Percentiles rank a stretch among this genome's conserved stretches.
These are phyloP conservation scores for Aspergillus persii DNA, from an alignment of 2,329 filamentous ascomycete species.

Conservation along the genomic window DNA sequence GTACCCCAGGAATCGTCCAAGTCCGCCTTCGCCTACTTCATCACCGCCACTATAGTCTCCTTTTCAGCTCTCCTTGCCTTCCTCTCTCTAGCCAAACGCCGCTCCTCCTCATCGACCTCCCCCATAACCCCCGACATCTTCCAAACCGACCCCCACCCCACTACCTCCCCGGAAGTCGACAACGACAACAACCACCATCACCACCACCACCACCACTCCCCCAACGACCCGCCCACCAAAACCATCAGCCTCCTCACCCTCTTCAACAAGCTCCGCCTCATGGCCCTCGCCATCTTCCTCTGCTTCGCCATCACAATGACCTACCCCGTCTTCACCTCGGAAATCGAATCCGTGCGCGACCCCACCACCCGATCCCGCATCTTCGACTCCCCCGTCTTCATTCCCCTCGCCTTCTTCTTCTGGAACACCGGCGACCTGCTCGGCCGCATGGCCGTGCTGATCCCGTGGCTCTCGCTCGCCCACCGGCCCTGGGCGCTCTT, in stretches of 20 bases:
- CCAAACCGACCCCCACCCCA: neutral
- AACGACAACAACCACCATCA: neutral
- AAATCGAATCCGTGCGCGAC: constrained; percentile 55
- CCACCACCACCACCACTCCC: neutral
- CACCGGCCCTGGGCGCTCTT: constrained; percentile 68
- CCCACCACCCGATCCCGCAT: constrained; percentile 53
- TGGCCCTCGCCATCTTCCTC: constrained; percentile 72
- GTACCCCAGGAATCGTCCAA: constrained; percentile 53
- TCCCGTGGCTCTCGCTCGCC: constrained; percentile 56
- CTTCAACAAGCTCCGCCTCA: constrained; percentile 74
- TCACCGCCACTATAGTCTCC: constrained; percentile 79
- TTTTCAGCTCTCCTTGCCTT: constrained; percentile 69
- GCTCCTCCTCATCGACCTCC: constrained; percentile 7
- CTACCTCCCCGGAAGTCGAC: neutral
- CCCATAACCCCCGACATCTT: neutral
- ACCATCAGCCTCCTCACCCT: constrained; percentile 62
- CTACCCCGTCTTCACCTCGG: constrained; percentile 85
- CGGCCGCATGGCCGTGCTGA: constrained; percentile 68
- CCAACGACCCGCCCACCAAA: constrained; percentile 34
- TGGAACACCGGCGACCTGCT: constrained; percentile 89
- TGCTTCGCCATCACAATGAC: constrained; percentile 88
- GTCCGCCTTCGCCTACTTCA: constrained; percentile 86
- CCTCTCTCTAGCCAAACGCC: constrained; percentile 64
- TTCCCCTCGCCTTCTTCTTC: constrained; percentile 83
- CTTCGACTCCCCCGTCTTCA: constrained; percentile 69